Percentiles rank a stretch among this genome's conserved stretches.
Evolutionary conservation across 1,284 basidiomycete genomes (phyloP).

Genomic region (Mycosarcoma maydis): DNA sequence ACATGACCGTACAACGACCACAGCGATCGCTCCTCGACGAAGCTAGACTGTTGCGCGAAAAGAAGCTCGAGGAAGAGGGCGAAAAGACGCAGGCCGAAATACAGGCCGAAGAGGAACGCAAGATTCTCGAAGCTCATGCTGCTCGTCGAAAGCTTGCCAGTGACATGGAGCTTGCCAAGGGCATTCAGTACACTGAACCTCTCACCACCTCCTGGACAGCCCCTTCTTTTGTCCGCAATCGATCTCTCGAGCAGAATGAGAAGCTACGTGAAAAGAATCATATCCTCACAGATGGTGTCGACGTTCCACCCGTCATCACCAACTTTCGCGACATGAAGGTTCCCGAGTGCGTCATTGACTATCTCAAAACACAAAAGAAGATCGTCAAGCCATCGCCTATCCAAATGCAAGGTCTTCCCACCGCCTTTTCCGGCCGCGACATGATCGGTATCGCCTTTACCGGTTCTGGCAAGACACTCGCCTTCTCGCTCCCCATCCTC

Average conservation of each 20-base stretch:
- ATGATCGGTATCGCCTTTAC: constrained; percentile 70
- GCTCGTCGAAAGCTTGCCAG: constrained; percentile 88
- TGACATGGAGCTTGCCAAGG: constrained; percentile 90
- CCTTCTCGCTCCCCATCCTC: constrained; percentile 68
- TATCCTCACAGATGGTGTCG: constrained; percentile 88
- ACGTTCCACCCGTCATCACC: constrained; percentile 92
- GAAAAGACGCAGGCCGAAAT: constrained; percentile 78
- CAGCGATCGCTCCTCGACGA: constrained; percentile 67
- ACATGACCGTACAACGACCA: constrained; percentile 73
- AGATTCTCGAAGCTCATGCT: constrained; percentile 89
- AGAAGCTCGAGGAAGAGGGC: constrained; percentile 75
- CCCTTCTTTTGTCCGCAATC: constrained; percentile 81
- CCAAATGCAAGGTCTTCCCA: constrained; percentile 94
- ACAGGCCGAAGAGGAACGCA: constrained; percentile 85
- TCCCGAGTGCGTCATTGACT: constrained; percentile 81
- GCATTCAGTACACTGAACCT: constrained; percentile 87
- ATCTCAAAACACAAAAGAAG: constrained; percentile 79
- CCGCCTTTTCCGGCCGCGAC: constrained; percentile 72
- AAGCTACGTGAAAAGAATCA: constrained; percentile 87
- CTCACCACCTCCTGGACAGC: constrained; percentile 89
- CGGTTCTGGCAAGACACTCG: constrained; percentile 69
- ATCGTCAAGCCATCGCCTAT: constrained; percentile 92
- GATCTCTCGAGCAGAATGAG: constrained; percentile 77
- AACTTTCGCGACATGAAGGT: constrained; percentile 98
- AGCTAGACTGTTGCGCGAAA: constrained; percentile 74